Evolutionary conservation across 225 moss, liverwort and hornwort genomes (phyloP).

Genomic region (Physcomitrellopsis africana): DNA sequence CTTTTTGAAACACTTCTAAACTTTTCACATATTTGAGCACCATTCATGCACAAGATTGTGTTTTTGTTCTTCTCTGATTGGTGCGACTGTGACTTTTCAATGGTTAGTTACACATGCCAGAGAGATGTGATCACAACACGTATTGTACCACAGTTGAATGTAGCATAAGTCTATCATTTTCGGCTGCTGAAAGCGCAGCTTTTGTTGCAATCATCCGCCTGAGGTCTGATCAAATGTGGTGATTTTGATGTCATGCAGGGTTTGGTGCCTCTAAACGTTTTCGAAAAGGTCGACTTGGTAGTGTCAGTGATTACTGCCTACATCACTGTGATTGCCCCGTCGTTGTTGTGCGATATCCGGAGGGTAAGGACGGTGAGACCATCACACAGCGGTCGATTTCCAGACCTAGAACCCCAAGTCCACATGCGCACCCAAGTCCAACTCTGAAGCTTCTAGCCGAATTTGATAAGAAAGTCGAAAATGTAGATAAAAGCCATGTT

Average conservation of each 20-base stretch:
- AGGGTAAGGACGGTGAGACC: slow-evolving; percentile 57
- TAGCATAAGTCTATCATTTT: not conserved
- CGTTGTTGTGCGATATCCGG: slow-evolving; percentile 63
- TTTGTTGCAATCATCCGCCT: not conserved
- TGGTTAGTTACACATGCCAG: not conserved
- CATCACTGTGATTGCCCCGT: slow-evolving; percentile 75
- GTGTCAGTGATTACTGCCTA: slow-evolving; percentile 70
- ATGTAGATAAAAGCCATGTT: slow-evolving; percentile 24
- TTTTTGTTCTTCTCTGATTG: too few species aligned
- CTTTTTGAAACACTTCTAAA: too few species aligned
- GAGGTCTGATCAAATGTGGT: slow-evolving; percentile 22
- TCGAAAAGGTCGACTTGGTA: slow-evolving; percentile 63
- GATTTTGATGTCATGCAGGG: slow-evolving; percentile 35
- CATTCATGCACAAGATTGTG: too few species aligned
- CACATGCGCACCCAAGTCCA: slow-evolving; percentile 44
- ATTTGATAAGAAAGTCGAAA: slow-evolving; percentile 30
- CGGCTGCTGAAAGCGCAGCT: slow-evolving; percentile 9
- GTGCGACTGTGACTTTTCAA: too few species aligned
- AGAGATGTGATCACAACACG: slow-evolving; percentile 1
- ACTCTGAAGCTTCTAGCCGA: slow-evolving; percentile 43
- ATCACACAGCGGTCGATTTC: slow-evolving; percentile 54
- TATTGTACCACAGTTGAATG: not conserved
- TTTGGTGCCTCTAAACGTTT: slow-evolving; percentile 66
- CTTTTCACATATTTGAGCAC: too few species aligned
- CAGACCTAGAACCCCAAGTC: slow-evolving; percentile 58